Conservation (phyloP, 2,329 filamentous ascomycete genomes). For the Fusarium drepaniforme region DNA sequence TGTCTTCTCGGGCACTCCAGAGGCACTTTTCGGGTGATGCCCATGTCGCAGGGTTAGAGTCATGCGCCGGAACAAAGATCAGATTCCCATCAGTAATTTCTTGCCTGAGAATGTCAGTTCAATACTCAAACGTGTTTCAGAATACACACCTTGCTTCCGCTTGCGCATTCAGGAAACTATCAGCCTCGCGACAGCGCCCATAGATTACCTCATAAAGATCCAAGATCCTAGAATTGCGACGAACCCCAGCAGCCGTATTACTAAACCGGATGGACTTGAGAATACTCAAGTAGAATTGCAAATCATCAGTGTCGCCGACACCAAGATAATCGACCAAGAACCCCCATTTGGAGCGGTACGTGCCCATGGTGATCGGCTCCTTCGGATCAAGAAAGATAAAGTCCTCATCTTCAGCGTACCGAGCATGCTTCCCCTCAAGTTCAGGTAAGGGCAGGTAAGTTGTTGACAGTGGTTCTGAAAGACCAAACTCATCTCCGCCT, state of each 20-base stretch:
- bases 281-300: conserved; percentile 31
- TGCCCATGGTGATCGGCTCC: conserved; percentile 17
- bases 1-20: conserved; percentile 29
- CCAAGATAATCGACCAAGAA: conserved; percentile 36
- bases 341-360: conserved; percentile 29
- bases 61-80: conserved; percentile 21
- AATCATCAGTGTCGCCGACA: conserved; percentile 29
- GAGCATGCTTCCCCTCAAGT: conserved; percentile 27
- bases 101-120: conserved; percentile 8
- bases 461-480: neutral
- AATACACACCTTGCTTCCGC: conserved; percentile 18
- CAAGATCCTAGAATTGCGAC: conserved; percentile 7
- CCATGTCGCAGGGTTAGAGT: conserved; percentile 18
- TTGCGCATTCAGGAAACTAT: conserved; percentile 14
- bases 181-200: conserved; percentile 25
- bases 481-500: neutral
- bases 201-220: conserved; percentile 38
- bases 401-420: conserved; percentile 26
- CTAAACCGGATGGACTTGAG: conserved; percentile 14
- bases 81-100: conserved; percentile 8
- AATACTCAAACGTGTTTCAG: rapidly evolving
- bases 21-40: conserved; percentile 14
- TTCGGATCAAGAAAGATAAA: conserved; percentile 31
- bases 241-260: conserved; percentile 15
- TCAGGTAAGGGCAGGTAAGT: conserved; percentile 36